Evolutionary conservation across 768 basidiomycete species (phyloP).

Genomic region (Trametes elegans): DNA sequence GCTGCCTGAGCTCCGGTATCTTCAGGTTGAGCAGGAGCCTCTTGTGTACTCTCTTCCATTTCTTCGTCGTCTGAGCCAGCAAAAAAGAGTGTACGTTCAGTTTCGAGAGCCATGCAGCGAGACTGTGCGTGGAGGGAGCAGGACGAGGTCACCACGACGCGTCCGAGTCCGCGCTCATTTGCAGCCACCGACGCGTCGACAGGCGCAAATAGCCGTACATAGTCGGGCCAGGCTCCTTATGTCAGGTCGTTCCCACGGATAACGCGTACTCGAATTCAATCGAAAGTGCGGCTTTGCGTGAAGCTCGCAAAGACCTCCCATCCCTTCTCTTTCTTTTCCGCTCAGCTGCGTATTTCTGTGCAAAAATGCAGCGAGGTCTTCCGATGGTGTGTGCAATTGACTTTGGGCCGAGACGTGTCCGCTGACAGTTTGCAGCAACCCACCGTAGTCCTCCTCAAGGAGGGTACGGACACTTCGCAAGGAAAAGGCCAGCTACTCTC

Average conservation of each 20-base stretch:
- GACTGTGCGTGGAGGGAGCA: not conserved
- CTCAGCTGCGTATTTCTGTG: not conserved
- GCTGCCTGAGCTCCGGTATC: too few species aligned
- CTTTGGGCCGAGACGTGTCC: not conserved
- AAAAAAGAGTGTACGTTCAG: slow-evolving; percentile 48
- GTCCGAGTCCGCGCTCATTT: slow-evolving; percentile 13
- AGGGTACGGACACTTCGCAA: slow-evolving; percentile 96
- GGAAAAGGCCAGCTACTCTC: slow-evolving; percentile 90
- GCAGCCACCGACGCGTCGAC: slow-evolving; percentile 24
- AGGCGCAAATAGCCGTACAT: slow-evolving; percentile 5
- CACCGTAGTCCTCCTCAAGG: slow-evolving; percentile 92
- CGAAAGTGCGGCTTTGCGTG: slow-evolving; percentile 3
- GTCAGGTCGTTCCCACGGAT: slow-evolving; percentile 7
- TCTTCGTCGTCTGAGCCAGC: slow-evolving; percentile 52
- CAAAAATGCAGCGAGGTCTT: slow-evolving; percentile 80
- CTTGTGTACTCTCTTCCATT: slow-evolving; percentile 30
- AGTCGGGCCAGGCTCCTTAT: not conserved
- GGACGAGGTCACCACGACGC: slow-evolving; percentile 2
- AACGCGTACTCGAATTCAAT: slow-evolving; percentile 15
- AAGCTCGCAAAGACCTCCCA: not conserved
- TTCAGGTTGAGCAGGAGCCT: too few species aligned
- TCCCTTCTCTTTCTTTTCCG: not conserved
- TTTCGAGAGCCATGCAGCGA: slow-evolving; percentile 20
- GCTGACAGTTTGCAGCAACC: slow-evolving; percentile 67
- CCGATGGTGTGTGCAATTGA: slow-evolving; percentile 55